These are phyloP conservation scores for Carex littledalei DNA, from an alignment of 176 grass and related monocot species.

Conservation along the genomic window DNA sequence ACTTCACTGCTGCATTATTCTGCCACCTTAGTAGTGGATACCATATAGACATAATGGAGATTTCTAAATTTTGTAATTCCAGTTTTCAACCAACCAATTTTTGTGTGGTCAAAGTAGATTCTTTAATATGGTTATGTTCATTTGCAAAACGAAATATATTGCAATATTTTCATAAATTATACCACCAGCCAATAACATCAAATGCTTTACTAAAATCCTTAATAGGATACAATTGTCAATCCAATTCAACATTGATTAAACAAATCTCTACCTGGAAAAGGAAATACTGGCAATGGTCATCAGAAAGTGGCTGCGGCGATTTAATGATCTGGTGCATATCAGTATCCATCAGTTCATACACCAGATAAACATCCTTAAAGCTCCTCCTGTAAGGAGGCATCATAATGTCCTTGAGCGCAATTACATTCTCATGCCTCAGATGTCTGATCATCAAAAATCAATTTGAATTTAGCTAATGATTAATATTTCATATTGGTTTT, in stretches of 20 bases:
- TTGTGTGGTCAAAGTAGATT: neutral
- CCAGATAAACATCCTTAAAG: slow-evolving; percentile 40
- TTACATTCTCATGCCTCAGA: slow-evolving; percentile 37
- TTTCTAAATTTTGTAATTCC: neutral
- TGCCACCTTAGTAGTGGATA: neutral
- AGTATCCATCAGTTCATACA: slow-evolving; percentile 46
- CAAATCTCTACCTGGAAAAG: slow-evolving; percentile 34
- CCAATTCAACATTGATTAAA: neutral
- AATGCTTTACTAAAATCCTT: neutral
- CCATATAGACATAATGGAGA: neutral
- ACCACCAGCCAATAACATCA: neutral
- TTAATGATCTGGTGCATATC: slow-evolving; percentile 44
- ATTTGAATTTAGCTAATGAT: neutral
- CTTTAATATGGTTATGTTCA: neutral
- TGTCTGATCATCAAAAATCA: slow-evolving; percentile 11
- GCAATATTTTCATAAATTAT: neutral
- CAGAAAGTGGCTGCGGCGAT: slow-evolving; percentile 28
- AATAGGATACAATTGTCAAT: neutral
- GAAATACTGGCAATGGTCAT: slow-evolving; percentile 40
- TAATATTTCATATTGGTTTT: neutral
- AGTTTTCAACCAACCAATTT: neutral
- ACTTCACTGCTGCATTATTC: neutral
- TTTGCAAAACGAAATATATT: neutral
- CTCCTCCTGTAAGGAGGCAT: slow-evolving; percentile 34
- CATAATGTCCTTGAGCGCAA: slow-evolving; percentile 45